phyloP scores from a whole-genome alignment of 176 grass and related monocot genomes.

The Lolium multiflorum region DNA sequence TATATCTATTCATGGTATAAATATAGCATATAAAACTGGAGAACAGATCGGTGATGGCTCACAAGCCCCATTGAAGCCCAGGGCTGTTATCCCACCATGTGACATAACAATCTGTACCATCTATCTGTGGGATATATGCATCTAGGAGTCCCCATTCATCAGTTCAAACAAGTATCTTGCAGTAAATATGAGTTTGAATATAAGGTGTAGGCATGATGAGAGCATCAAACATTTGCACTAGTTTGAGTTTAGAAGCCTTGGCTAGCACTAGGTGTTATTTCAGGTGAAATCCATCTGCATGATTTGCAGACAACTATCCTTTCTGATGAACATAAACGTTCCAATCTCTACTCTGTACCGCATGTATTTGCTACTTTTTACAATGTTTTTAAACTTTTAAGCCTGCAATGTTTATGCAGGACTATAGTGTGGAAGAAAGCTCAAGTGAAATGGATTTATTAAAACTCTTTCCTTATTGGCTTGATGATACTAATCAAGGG shows the following conservation, averaged over 20 bases:
- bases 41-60: background rate
- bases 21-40: background rate
- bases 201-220: background rate
- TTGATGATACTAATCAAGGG: constrained; percentile 81
- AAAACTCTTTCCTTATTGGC: constrained; percentile 85
- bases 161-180: background rate
- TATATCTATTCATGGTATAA: background rate
- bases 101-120: background rate
- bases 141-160: constrained; percentile 13
- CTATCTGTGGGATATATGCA: background rate
- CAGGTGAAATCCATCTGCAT: background rate
- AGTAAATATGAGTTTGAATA: background rate
- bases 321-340: constrained; percentile 19
- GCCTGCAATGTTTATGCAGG: constrained; percentile 53
- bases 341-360: background rate
- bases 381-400: constrained; percentile 12
- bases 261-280: constrained; percentile 13
- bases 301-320: background rate
- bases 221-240: constrained; percentile 20
- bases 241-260: constrained; percentile 15
- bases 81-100: background rate
- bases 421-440: constrained; percentile 41
- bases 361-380: constrained; percentile 3
- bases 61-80: constrained; percentile 17
- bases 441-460: constrained; percentile 71